Evolutionary conservation across 768 basidiomycete species (phyloP), one percentile per base, ranked within the genome.

Genomic region (Leccinum fibrillosum): DNA sequence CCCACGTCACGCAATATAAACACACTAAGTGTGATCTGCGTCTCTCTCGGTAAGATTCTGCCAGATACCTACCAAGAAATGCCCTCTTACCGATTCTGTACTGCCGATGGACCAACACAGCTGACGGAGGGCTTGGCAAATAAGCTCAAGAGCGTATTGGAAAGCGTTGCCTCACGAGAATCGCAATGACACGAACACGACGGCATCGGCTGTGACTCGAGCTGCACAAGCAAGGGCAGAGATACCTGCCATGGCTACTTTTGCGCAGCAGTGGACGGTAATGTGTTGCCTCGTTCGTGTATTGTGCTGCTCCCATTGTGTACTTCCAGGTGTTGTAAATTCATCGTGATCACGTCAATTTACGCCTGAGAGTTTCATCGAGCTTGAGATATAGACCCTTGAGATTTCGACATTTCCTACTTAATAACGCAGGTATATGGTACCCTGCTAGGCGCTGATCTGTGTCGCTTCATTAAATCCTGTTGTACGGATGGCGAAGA

Each of bases 61-160:
- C 66, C 84, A 0, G 84, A 88, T 26, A 93, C 90, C 2, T 93
- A 92, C 63, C 83, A 89, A 65, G 79, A 87, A 5, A 92, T 93
- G 91, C 90, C 90, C 0, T 80, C 91, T 7, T 93, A 93, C 69
- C 83, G 92, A 19, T 59, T 92, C 17, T 91, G 88, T 71, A 93
- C 92, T 1, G 71, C 81, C 11, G 88, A 92, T 58, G 92, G 91
- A 2, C 72, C 89, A 0, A 78, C 80, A 1, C 82, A 83, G 57
- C 78, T 93, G 52, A 89, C 90, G 0, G 82, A 84, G 5, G 89
- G 88, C 3, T 76, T 92, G 9, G 78, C 82, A 37, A 67, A 70
- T 60, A 77, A 79, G 42, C 77, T 90, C 62, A 72, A 64, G 56
- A 66, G 54, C 49, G 51, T 76, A 17, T 69, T 86, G n/a, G 69